A percentile compares a stretch with the other conserved stretches of the same genome.
Evolutionary conservation across 1,284 basidiomycete genomes (phyloP).

Genomic region (Grifola frondosa): DNA sequence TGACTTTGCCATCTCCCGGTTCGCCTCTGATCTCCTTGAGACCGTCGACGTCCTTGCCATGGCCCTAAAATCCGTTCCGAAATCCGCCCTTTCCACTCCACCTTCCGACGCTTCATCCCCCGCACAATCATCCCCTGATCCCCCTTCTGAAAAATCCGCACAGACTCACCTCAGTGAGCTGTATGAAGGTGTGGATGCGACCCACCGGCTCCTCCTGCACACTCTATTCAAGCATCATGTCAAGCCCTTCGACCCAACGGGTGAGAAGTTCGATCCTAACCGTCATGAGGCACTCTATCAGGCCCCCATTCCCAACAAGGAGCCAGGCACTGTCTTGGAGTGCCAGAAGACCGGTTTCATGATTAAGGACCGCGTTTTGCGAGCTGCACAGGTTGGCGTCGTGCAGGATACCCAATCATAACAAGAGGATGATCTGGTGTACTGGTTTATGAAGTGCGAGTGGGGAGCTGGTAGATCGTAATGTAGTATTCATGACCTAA

Average conservation of each 20-base stretch:
- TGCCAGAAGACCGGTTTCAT: conserved; percentile 91
- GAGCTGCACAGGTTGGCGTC: conserved; percentile 97
- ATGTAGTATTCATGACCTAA: conserved; percentile 30
- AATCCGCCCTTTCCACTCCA: conserved; percentile 40
- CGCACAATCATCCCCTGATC: conserved; percentile 32
- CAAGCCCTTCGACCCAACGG: conserved; percentile 88
- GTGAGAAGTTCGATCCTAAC: conserved; percentile 94
- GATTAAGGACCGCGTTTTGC: conserved; percentile 89
- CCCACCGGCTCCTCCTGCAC: conserved; percentile 86
- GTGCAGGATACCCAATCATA: conserved; percentile 67
- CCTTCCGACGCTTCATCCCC: conserved; percentile 27
- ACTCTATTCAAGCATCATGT: conserved; percentile 92
- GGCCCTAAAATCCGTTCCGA: conserved; percentile 86
- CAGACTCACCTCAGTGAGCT: conserved; percentile 69
- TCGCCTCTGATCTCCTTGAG: conserved; percentile 88
- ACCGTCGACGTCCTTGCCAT: conserved; percentile 91
- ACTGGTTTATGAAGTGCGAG: conserved; percentile 1
- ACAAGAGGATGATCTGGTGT: conserved; percentile 7
- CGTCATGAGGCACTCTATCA: conserved; percentile 94
- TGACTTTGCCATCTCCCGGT: conserved; percentile 91
- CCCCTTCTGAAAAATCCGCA: conserved; percentile 48
- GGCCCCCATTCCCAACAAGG: conserved; percentile 86
- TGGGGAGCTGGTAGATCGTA: conserved; percentile 27
- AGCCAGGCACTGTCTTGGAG: conserved; percentile 88
- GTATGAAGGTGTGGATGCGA: conserved; percentile 88